Conservation (phyloP, 176 grass and related monocot species). For the Canna indica region DNA sequence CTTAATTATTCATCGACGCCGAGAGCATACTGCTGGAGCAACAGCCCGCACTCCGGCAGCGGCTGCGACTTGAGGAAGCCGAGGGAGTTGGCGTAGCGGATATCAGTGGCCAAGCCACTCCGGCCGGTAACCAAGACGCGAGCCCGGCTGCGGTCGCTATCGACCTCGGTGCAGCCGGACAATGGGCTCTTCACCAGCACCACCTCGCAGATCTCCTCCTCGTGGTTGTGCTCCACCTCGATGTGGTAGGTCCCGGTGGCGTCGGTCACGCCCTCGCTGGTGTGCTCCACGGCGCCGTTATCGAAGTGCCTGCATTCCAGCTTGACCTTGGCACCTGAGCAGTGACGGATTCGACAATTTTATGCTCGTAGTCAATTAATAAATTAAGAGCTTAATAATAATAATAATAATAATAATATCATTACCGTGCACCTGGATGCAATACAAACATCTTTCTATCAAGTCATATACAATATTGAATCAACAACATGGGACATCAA, state of each 20-base stretch:
- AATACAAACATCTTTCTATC: no score
- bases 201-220: slow-evolving; percentile 61
- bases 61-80: slow-evolving; percentile 30
- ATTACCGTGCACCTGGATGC: no score
- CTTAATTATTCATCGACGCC: neutral
- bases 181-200: slow-evolving; percentile 45
- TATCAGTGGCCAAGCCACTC: slow-evolving; percentile 9
- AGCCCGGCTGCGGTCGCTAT: slow-evolving; percentile 6
- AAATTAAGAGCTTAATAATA: no score
- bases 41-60: slow-evolving; percentile 3
- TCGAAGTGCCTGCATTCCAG: slow-evolving; percentile 64
- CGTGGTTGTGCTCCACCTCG: slow-evolving; percentile 57
- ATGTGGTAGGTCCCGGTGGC: slow-evolving; percentile 44
- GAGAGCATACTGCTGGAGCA: slow-evolving; percentile 30
- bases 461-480: no score
- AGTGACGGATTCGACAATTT: neutral
- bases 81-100: slow-evolving; percentile 29
- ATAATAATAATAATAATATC: no score
- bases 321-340: slow-evolving; percentile 65
- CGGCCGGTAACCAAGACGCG: slow-evolving; percentile 12
- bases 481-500: no score
- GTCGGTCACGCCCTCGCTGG: slow-evolving; percentile 37
- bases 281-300: slow-evolving; percentile 24
- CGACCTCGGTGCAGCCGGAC: slow-evolving; percentile 25
- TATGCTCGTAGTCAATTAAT: no score